Evolutionary conservation across 805 yeast species (phyloP).

Genomic region (Hanseniaspora lindneri): DNA sequence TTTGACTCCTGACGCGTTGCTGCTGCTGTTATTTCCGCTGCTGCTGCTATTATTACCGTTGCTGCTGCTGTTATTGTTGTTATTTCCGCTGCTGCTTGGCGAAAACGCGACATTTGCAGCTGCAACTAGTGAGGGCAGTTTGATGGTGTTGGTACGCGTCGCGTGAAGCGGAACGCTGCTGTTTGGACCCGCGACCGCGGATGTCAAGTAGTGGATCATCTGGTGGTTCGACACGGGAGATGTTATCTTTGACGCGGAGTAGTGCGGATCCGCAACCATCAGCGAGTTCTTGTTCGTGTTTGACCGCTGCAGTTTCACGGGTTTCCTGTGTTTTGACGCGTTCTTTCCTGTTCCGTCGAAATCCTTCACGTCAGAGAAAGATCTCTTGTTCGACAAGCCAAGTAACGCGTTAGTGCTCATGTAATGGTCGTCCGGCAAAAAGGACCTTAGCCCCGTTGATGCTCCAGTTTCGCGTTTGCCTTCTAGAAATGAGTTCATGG

Average conservation of each 20-base stretch:
- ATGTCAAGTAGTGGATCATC: background rate
- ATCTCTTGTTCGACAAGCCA: background rate
- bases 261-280: conserved; percentile 1
- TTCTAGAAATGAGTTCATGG: no score
- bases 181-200: background rate
- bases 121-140: conserved; percentile 9
- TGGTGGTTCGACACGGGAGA: background rate
- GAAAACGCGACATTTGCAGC: conserved; percentile 11
- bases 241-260: background rate
- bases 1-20: background rate
- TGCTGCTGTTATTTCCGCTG: background rate
- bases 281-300: background rate
- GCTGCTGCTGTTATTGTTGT: background rate
- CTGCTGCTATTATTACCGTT: background rate
- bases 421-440: background rate
- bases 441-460: background rate
- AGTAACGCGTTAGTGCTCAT: background rate
- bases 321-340: conserved; percentile 1
- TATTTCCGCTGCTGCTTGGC: no score
- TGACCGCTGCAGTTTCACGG: conserved; percentile 14
- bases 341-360: background rate
- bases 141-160: conserved; percentile 16
- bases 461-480: no score
- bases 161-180: conserved; percentile 17
- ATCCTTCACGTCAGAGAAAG: background rate